Evolutionary conservation across 495 filamentous ascomycete species (phyloP).

Genomic region (Hypoxylon crocopeplum): DNA sequence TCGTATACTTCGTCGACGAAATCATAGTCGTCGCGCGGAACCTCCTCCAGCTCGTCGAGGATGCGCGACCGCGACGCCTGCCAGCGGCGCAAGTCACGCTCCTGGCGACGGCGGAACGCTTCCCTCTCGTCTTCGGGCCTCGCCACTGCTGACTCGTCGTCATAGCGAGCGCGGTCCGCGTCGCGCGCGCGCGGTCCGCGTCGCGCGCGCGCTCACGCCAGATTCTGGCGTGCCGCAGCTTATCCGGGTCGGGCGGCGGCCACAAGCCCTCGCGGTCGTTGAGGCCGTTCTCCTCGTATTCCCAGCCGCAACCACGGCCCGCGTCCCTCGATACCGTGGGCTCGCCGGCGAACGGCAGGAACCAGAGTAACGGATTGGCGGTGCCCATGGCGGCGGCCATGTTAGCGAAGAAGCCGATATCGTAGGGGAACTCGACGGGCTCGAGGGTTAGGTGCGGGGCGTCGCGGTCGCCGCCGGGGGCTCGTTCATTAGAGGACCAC

Average conservation of each 20-base stretch:
- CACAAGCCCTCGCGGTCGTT: slow-evolving; percentile 73
- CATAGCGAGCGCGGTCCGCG: slow-evolving; percentile 55
- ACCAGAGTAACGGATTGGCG: slow-evolving; percentile 53
- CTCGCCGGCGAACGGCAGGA: slow-evolving; percentile 54
- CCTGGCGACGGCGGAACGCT: slow-evolving; percentile 44
- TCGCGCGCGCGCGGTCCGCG: slow-evolving; percentile 8
- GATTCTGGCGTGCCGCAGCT: slow-evolving; percentile 59
- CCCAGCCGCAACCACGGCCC: slow-evolving; percentile 62
- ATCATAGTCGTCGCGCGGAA: slow-evolving; percentile 37
- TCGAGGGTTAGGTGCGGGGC: slow-evolving; percentile 56
- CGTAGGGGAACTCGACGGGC: slow-evolving; percentile 87
- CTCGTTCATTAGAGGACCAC: slow-evolving; percentile 28
- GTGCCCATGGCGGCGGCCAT: slow-evolving; percentile 77
- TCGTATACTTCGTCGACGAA: slow-evolving; percentile 41
- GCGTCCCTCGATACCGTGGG: slow-evolving; percentile 40
- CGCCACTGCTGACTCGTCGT: slow-evolving; percentile 57
- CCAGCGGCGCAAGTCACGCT: slow-evolving; percentile 36
- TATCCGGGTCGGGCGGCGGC: slow-evolving; percentile 92
- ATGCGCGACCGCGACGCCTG: slow-evolving; percentile 32
- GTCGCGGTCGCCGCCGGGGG: slow-evolving; percentile 32
- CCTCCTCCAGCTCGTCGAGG: slow-evolving; percentile 52
- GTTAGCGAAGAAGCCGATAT: slow-evolving; percentile 86
- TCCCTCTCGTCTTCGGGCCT: slow-evolving; percentile 54
- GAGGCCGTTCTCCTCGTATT: slow-evolving; percentile 85
- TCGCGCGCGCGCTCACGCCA: slow-evolving; percentile 44